A percentile compares a stretch with the other conserved stretches of the same genome.
Conservation (phyloP, 805 yeast species). For the Yarrowia divulgata region DNA sequence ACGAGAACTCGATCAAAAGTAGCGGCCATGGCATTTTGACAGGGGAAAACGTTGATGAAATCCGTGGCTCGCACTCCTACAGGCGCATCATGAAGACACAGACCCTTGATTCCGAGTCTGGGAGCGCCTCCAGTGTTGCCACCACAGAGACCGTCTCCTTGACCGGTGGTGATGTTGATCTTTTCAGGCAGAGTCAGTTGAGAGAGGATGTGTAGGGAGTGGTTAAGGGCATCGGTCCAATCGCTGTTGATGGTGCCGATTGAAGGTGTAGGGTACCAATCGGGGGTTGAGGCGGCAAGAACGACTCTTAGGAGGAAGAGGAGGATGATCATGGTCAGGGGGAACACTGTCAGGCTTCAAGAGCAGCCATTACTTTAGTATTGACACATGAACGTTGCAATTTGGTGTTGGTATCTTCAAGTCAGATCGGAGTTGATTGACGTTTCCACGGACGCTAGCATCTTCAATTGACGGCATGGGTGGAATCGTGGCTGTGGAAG, state of each 20-base stretch:
- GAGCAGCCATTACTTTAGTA: too few relatives aligned
- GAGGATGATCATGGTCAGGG: too few relatives aligned
- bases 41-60: slow-evolving; percentile 62
- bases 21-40: slow-evolving; percentile 65
- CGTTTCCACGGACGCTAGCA: too few relatives aligned
- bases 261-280: slow-evolving; percentile 43
- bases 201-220: slow-evolving; percentile 63
- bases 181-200: slow-evolving; percentile 65
- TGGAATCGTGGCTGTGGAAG: too few relatives aligned
- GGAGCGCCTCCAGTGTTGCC: slow-evolving; percentile 69
- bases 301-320: neutral
- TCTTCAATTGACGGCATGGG: too few relatives aligned
- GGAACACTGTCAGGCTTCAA: too few relatives aligned
- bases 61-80: slow-evolving; percentile 64
- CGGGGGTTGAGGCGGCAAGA: slow-evolving; percentile 30
- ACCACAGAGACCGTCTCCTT: slow-evolving; percentile 59
- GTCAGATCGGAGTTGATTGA: too few relatives aligned
- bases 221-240: slow-evolving; percentile 65
- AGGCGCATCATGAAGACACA: slow-evolving; percentile 70
- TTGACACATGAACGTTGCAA: too few relatives aligned
- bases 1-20: slow-evolving; percentile 63
- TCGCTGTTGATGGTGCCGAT: slow-evolving; percentile 44
- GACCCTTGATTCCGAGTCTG: slow-evolving; percentile 59
- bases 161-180: slow-evolving; percentile 68
- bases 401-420: too few relatives aligned